Base-by-base conservation (phyloP, 768 basidiomycete genomes). In the Tulasnella sp. region DNA sequence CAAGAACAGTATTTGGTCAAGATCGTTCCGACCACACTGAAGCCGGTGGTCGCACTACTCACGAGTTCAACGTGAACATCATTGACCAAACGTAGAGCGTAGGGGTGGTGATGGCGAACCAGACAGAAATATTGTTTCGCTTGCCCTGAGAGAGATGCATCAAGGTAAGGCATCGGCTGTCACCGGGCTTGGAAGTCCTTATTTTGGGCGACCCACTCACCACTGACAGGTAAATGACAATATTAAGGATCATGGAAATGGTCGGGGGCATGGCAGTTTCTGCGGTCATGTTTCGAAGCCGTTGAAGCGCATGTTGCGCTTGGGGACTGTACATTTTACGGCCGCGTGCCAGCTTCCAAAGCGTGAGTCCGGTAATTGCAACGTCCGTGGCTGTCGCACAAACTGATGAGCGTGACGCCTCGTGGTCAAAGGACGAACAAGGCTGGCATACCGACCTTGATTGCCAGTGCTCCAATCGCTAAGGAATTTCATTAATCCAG, bases 231-330 rank as follows among this genome's bases (percentile, higher is more conserved):
- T 27, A 76, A n/a, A 5, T 19, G 4, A 5, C 36, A 9, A 76
- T 9, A 18, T 48, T 76, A 39, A 46, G 75, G 52, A 42, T 27
- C 2, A 7, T 39, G 74, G 12, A 76, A 36, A 76, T 27, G 9
- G 46, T 44, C 19, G 75, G 75, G 44, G 75, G 75, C 3, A 76
- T n/a, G 14, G 75, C 75, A 2, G 75, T 24, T 76, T 76, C 75
- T 39, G 14, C 39, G 3, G 75, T 76, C 36, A 76, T 9, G 24
- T 38, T 44, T 21, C 36, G 42, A 36, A 76, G 75, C 14, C 46
- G 12, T 16, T 27, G 31, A 18, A 76, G 40, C 8, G 4, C 75
- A n/a, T 42, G 19, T 21, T 48, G 38, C 18, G 75, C 52, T 5
- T 76, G 24, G 9, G 42, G 75, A 36, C 46, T 46, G 75, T 39